Conservation (phyloP, 164 flowering plant species). For the Piper longum region DNA sequence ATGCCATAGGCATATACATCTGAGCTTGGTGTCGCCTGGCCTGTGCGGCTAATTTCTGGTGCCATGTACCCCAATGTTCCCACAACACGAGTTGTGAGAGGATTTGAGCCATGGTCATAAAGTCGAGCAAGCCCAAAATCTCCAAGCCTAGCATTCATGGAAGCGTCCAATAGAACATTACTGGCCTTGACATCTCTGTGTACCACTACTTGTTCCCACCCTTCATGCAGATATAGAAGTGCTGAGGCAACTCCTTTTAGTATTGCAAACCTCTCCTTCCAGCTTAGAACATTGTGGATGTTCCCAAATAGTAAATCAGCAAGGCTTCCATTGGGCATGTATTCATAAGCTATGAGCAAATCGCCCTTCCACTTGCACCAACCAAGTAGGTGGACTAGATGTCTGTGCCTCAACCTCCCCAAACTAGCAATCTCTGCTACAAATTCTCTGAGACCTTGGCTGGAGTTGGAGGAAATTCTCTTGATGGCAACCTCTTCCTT, state of each 20-base stretch:
- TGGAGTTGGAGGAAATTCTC: constrained; percentile 42
- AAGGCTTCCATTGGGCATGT: constrained; percentile 56
- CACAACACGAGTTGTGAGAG: constrained; percentile 40
- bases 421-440: constrained; percentile 43
- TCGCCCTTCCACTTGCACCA: constrained; percentile 10
- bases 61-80: constrained; percentile 65
- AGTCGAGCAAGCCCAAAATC: constrained; percentile 36
- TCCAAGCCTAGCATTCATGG: constrained; percentile 30
- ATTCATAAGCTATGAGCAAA: constrained; percentile 48
- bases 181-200: constrained; percentile 62
- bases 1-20: constrained; percentile 61
- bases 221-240: constrained; percentile 51
- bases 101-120: constrained; percentile 49
- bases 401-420: constrained; percentile 55
- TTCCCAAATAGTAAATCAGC: constrained; percentile 32
- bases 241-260: constrained; percentile 49
- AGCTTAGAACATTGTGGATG: constrained; percentile 20
- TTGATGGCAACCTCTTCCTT: constrained; percentile 43
- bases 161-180: constrained; percentile 42
- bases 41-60: constrained; percentile 48
- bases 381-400: constrained; percentile 32
- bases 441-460: constrained; percentile 49
- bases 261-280: constrained; percentile 43
- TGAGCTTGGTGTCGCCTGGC: constrained; percentile 32
- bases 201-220: constrained; percentile 50